Conservation (phyloP, 1,139 yeast species). For the Pichia sp. region DNA sequence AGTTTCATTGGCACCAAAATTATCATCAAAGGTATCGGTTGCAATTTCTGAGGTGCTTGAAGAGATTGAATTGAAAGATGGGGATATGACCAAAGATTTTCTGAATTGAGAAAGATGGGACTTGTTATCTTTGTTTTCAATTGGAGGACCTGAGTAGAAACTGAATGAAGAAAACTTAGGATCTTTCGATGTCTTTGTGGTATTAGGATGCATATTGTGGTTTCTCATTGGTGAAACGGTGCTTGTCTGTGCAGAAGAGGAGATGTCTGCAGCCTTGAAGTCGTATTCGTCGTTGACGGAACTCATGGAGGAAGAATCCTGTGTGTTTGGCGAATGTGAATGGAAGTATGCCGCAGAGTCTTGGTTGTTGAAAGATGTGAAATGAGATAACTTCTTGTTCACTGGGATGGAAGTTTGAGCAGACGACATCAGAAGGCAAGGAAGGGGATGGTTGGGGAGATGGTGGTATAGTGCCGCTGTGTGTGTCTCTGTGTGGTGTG, state of each 20-base stretch:
- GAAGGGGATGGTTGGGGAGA: background rate
- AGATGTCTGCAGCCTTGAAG: slow-evolving; percentile 29
- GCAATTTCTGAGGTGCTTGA: slow-evolving; percentile 3
- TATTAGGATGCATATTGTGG: background rate
- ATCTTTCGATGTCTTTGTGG: background rate
- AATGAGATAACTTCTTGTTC: slow-evolving; percentile 1
- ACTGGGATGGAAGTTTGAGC: slow-evolving; percentile 3
- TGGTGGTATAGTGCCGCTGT: too few relatives aligned
- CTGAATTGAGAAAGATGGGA: slow-evolving; percentile 46
- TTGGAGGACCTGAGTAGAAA: slow-evolving; percentile 38
- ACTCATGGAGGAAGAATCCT: slow-evolving; percentile 30
- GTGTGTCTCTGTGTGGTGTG: too few relatives aligned
- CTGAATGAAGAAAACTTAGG: slow-evolving; percentile 22
- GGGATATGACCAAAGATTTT: slow-evolving; percentile 48
- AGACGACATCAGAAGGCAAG: slow-evolving; percentile 4
- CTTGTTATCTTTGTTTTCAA: slow-evolving; percentile 26
- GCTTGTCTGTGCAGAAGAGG: slow-evolving; percentile 36
- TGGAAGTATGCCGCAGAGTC: background rate
- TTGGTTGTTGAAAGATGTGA: background rate
- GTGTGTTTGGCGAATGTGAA: slow-evolving; percentile 17
- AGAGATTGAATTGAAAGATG: slow-evolving; percentile 37
- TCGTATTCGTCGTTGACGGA: slow-evolving; percentile 33
- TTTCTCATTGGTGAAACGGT: slow-evolving; percentile 26
- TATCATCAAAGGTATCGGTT: slow-evolving; percentile 12
- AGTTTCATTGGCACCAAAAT: slow-evolving; percentile 27